Base-by-base conservation (phyloP, 2,329 filamentous ascomycete species). In the Aspergillus chevalieri region DNA sequence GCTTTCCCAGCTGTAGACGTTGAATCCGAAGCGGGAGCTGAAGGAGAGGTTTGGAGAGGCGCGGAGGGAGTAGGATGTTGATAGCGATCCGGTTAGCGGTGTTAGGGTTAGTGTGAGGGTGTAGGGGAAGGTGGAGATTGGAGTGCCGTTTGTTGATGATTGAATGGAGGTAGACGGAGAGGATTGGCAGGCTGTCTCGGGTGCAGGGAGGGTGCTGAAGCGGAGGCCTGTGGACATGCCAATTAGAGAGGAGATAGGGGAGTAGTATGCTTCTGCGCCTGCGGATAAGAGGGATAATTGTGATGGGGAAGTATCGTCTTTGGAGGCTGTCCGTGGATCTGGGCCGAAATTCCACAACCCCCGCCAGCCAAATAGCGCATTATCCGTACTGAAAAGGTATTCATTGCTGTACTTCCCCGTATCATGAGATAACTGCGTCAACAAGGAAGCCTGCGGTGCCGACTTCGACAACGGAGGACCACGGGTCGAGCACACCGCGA, bases 1-100 rank as follows among this genome's bases (percentile, higher is more conserved):
- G 65, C 89, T 95, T 74, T 98, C 93, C 74, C 96, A 98, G 66
- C 89, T 95, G 72, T 96, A 97, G 45, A 96, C 87, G 63, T 98
- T 98, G 72, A 98, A 98, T 64, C 94, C 90, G 72, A 97, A 92
- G 45, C 87, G 84, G 19, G 90, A 94, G 55, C 90, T 93, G 45
- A 98, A 79, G 9, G 89, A 87, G 58, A 95, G 82, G 61, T 89
- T 83, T 30, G 81, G 81, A 3, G 89, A 89, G 2, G 92, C 92
- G 62, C 89, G 86, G 44, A 97, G 88, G 0, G 93, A 88, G 67
- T 98, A 98, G 14, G 84, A 95, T 33, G 90, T 89, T 50, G 87
- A 91, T 52, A 98, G 78, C 64, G 89, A 95, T 15, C 93, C 93
- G 82, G 96, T 96, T 44, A 98, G 76, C 3, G 93, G 93, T 59